Percentiles rank a stretch among this genome's conserved stretches.
These are phyloP conservation scores for Ampelocalamus luodianensis DNA, from an alignment of 176 grass and related monocot genomes.

Conservation along the genomic window DNA sequence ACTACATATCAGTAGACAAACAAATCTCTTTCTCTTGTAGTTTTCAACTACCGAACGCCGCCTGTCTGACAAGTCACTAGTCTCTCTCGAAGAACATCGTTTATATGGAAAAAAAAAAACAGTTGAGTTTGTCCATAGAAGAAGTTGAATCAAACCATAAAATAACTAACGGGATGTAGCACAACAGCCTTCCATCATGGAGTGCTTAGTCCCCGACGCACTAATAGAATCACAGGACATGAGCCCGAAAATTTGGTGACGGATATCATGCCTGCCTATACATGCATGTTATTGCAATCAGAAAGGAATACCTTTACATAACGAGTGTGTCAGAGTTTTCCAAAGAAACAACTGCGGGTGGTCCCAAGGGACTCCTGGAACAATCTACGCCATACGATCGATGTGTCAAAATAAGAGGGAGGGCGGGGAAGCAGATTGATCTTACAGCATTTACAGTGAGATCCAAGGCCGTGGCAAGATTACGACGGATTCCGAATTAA, in stretches of 20 bases:
- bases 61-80: not conserved
- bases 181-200: not conserved
- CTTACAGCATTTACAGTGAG: conserved; percentile 43
- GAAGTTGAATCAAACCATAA: not conserved
- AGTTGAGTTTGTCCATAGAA: not conserved
- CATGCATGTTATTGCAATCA: not conserved
- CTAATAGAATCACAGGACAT: not conserved
- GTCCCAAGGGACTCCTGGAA: not conserved
- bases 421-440: not conserved
- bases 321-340: not conserved
- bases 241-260: not conserved
- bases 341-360: not conserved
- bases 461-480: conserved; percentile 1
- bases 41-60: no score
- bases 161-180: not conserved
- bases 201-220: not conserved
- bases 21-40: no score
- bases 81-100: not conserved
- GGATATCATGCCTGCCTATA: not conserved
- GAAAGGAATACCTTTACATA: not conserved
- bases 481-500: conserved; percentile 6
- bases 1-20: no score
- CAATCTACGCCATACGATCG: not conserved
- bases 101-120: not conserved
- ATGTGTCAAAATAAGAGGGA: not conserved